Evolutionary conservation across 2,329 filamentous ascomycete species (phyloP), one percentile per base, ranked within the genome.

Genomic region (Monosporascus ibericus): DNA sequence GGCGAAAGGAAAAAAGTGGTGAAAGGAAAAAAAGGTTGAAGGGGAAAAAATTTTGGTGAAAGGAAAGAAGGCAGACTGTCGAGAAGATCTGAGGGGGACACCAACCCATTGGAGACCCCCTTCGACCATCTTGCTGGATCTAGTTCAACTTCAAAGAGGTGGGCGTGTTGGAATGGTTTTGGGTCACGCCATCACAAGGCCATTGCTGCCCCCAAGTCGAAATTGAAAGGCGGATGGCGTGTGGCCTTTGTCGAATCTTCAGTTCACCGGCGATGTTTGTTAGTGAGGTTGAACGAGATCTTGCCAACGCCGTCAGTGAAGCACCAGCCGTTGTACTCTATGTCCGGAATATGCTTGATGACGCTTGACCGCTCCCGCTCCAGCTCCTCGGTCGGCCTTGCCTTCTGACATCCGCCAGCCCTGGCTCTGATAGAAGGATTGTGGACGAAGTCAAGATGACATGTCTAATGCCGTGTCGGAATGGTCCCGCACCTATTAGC

Each of bases 251-350:
- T 77, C 76, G 20, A 76, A 72, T 27, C 66, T 1, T 79, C 55
- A 95, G 81, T 58, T 94, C 87, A 15, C 80, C 73, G 9, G 85
- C 80, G 44, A 94, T 82, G 70, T 94, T 81, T 81, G 25, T 83
- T 74, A 0, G 91, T 88, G 20, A 96, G 74, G 54, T 89, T 85
- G 0, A 70, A 72, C 0, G 92, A 96, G n/a, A 99, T 90, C 65
- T 90, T 95, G 1, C 94, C 94, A 3, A 97, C 88, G 0, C 94
- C 94, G 63, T 99, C 94, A 0, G 88, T 94, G 66, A 97, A 99
- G 55, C 76, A 87, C 63, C 82, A 85, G 0, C 75, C 80, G 47
- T 88, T 84, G 2, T 78, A 77, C 53, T 84, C 74, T 20, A 97
- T 80, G 58, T 97, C 94, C 1, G 77, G 69, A 36, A 92, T 88